These are phyloP conservation scores for Xylaria sp. DNA, from an alignment of 2,329 filamentous ascomycete species.

Conservation along the genomic window DNA sequence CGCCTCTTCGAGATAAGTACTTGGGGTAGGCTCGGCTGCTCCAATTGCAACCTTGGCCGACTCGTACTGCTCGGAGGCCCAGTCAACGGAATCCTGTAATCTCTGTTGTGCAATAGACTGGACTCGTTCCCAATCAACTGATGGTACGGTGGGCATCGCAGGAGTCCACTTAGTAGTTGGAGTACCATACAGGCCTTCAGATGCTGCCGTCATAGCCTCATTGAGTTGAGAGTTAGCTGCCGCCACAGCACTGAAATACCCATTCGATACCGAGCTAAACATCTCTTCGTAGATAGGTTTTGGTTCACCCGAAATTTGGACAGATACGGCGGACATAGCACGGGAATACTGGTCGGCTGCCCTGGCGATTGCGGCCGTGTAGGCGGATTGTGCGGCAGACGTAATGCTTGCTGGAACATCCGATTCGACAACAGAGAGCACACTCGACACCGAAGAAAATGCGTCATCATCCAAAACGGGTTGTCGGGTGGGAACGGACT, in stretches of 20 bases:
- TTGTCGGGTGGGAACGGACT: slow-evolving; percentile 60
- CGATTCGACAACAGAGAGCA: slow-evolving; percentile 51
- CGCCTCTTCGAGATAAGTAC: slow-evolving; percentile 54
- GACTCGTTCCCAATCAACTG: slow-evolving; percentile 61
- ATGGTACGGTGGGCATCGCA: slow-evolving; percentile 52
- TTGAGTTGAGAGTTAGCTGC: slow-evolving; percentile 70
- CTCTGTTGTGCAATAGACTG: slow-evolving; percentile 76
- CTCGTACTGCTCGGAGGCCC: slow-evolving; percentile 77
- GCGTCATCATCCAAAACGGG: slow-evolving; percentile 63
- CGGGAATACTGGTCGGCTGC: slow-evolving; percentile 76
- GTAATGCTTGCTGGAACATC: slow-evolving; percentile 54
- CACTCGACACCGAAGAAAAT: slow-evolving; percentile 53
- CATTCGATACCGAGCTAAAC: slow-evolving; percentile 73
- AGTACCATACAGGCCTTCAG: slow-evolving; percentile 61
- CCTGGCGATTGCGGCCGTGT: slow-evolving; percentile 71
- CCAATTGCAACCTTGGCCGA: slow-evolving; percentile 74
- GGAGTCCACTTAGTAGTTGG: slow-evolving; percentile 56
- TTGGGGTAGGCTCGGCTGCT: slow-evolving; percentile 69
- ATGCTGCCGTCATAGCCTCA: slow-evolving; percentile 65
- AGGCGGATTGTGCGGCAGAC: slow-evolving; percentile 65
- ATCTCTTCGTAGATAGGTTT: slow-evolving; percentile 77
- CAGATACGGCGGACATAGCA: slow-evolving; percentile 74
- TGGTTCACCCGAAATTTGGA: slow-evolving; percentile 74
- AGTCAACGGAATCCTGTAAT: slow-evolving; percentile 75
- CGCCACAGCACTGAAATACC: slow-evolving; percentile 73